These are phyloP conservation scores for Erigeron philadelphicus DNA, from an alignment of 140 eudicot genomes.

Conservation along the genomic window DNA sequence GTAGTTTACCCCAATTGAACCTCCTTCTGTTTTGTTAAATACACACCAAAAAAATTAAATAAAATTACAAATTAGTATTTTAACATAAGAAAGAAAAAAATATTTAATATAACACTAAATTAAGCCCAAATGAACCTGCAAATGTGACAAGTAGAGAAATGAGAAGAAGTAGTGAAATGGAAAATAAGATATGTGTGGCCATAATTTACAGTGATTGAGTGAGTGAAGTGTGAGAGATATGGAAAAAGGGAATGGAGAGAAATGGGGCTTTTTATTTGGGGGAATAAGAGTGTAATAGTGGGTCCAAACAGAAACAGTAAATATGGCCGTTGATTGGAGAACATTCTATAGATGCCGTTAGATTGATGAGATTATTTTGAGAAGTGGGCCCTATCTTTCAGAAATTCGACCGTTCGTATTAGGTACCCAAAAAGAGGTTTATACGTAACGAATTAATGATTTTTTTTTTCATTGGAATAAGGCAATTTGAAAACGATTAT, in stretches of 20 bases:
- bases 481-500: too few species aligned
- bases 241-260: constrained; percentile 1
- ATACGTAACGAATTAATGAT: too few species aligned
- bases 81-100: background rate
- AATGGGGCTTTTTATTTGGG: constrained; percentile 1
- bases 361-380: constrained; percentile 9
- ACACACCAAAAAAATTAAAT: background rate
- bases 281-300: constrained; percentile 10
- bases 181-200: constrained; percentile 27
- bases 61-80: background rate
- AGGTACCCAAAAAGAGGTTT: constrained; percentile 26
- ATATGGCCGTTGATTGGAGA: constrained; percentile 31
- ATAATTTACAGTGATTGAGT: constrained; percentile 28
- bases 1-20: constrained; percentile 76
- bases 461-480: too few species aligned
- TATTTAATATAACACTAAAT: too few species aligned
- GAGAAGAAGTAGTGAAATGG: constrained; percentile 28
- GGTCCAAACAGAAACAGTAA: constrained; percentile 23
- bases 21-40: constrained; percentile 44
- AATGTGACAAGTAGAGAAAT: constrained; percentile 27
- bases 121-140: constrained; percentile 45
- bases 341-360: constrained; percentile 20
- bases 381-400: constrained; percentile 22
- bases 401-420: constrained; percentile 39
- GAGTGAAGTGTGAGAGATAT: background rate